Conservation (phyloP, 352 stramenopile genomes). For the Globisporangium emineosum region DNA sequence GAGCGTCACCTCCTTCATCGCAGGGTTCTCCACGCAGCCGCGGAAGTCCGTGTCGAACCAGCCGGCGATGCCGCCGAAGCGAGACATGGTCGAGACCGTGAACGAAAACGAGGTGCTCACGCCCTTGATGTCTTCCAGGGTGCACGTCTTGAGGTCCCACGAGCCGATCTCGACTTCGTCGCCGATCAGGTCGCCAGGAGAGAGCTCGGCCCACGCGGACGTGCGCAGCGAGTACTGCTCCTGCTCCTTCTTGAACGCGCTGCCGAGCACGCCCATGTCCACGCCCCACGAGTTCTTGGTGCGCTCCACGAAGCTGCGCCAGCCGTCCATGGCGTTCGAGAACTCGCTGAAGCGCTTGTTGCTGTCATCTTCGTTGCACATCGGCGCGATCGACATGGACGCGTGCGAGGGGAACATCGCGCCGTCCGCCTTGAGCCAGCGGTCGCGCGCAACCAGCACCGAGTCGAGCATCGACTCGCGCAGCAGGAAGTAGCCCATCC, state of each 20-base stretch:
- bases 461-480: conserved; percentile 99
- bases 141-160: conserved; percentile 85
- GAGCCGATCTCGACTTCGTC: conserved; percentile 78
- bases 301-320: conserved; percentile 85
- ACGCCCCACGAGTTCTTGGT: conserved; percentile 96
- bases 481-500: conserved; percentile 99
- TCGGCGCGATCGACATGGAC: conserved; percentile 97
- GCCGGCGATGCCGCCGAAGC: conserved; percentile 93
- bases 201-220: conserved; percentile 81
- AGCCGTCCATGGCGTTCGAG: conserved; percentile 81
- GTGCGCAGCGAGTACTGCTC: conserved; percentile 87
- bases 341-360: conserved; percentile 86
- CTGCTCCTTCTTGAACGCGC: conserved; percentile 85
- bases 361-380: conserved; percentile 92
- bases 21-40: conserved; percentile 78
- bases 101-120: conserved; percentile 72
- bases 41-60: conserved; percentile 99
- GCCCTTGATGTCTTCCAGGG: conserved; percentile 79
- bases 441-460: conserved; percentile 94
- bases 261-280: conserved; percentile 93
- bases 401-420: conserved; percentile 98
- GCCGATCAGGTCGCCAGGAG: conserved; percentile 71
- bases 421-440: conserved; percentile 95
- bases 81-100: conserved; percentile 83
- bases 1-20: conserved; percentile 79